These are phyloP conservation scores for Calycina marina DNA, from an alignment of 2,329 filamentous ascomycete species.

Conservation along the genomic window DNA sequence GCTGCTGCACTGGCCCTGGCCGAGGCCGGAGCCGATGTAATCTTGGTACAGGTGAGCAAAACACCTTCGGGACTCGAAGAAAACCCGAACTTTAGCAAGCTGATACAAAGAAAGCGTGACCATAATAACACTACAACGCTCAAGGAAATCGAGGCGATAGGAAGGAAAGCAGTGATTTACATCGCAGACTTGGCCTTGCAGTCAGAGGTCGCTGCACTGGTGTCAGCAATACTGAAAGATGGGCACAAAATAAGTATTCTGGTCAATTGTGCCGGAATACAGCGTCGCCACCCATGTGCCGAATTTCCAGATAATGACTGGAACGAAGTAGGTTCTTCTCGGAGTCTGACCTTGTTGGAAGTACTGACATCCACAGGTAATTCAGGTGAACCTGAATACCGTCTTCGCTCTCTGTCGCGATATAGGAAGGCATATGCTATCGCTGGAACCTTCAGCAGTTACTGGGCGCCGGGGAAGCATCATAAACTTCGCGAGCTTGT, in stretches of 20 bases:
- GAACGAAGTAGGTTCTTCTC: slow-evolving; percentile 43
- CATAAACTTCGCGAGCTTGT: slow-evolving; percentile 72
- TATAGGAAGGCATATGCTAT: slow-evolving; percentile 65
- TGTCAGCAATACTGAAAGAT: slow-evolving; percentile 42
- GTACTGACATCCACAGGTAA: slow-evolving; percentile 28
- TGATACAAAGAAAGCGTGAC: slow-evolving; percentile 15
- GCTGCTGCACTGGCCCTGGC: slow-evolving; percentile 25
- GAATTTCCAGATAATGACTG: slow-evolving; percentile 26
- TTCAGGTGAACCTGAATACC: slow-evolving; percentile 75
- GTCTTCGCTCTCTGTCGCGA: slow-evolving; percentile 71
- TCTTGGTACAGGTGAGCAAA: slow-evolving; percentile 24
- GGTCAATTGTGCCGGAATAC: slow-evolving; percentile 31
- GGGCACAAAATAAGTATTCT: slow-evolving; percentile 29
- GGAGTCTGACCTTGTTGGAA: slow-evolving; percentile 26
- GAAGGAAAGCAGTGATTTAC: slow-evolving; percentile 53
- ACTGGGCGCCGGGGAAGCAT: slow-evolving; percentile 56
- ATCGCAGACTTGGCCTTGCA: slow-evolving; percentile 51
- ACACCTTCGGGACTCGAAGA: neutral
- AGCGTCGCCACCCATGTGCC: slow-evolving; percentile 22
- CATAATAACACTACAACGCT: slow-evolving; percentile 33
- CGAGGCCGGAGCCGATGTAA: slow-evolving; percentile 26
- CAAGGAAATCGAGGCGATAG: slow-evolving; percentile 45
- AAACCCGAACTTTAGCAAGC: neutral
- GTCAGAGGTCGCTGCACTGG: slow-evolving; percentile 43
- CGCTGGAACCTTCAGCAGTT: slow-evolving; percentile 48